Percentiles rank a stretch among this genome's conserved stretches.
phyloP scores from a whole-genome alignment of 768 basidiomycete genomes.

The Mycena olivaceomarginata region DNA sequence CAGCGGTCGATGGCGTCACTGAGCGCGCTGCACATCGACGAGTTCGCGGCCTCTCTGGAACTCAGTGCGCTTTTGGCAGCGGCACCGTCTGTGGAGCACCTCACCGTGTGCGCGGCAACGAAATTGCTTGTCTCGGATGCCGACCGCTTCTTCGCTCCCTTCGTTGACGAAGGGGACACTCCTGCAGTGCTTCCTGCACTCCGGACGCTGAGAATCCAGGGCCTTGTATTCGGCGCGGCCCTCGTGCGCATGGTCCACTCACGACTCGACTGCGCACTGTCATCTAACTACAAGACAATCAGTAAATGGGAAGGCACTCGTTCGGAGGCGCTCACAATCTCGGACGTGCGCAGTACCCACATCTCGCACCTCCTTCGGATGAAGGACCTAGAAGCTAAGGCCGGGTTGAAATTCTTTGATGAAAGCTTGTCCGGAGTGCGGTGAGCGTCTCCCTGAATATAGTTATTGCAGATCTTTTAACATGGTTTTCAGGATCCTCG shows the following conservation, averaged over 20 bases:
- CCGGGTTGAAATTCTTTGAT: slow-evolving; percentile 11
- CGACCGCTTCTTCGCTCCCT: slow-evolving; percentile 7
- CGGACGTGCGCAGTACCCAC: slow-evolving; percentile 20
- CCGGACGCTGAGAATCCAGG: background rate
- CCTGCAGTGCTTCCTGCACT: slow-evolving; percentile 1
- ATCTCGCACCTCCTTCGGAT: slow-evolving; percentile 18
- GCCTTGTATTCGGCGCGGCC: slow-evolving; percentile 12
- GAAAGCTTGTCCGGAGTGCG: background rate
- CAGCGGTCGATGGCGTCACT: slow-evolving; percentile 29
- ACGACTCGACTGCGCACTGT: background rate
- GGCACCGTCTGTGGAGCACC: slow-evolving; percentile 1
- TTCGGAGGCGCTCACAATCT: slow-evolving; percentile 11
- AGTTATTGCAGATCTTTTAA: too few relatives aligned
- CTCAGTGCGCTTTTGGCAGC: slow-evolving; percentile 1
- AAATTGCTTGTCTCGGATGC: background rate
- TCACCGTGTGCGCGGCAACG: background rate
- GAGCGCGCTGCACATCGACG: slow-evolving; percentile 16
- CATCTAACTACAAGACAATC: background rate
- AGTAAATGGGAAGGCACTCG: slow-evolving; percentile 4
- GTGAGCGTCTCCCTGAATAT: too few relatives aligned
- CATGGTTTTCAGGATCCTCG: too few relatives aligned
- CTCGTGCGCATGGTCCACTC: slow-evolving; percentile 13
- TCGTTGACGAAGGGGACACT: background rate
- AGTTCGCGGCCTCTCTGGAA: background rate
- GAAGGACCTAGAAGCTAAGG: background rate